Conservation (phyloP, 2,329 filamentous ascomycete species). For the Talaromyces sp. region DNA sequence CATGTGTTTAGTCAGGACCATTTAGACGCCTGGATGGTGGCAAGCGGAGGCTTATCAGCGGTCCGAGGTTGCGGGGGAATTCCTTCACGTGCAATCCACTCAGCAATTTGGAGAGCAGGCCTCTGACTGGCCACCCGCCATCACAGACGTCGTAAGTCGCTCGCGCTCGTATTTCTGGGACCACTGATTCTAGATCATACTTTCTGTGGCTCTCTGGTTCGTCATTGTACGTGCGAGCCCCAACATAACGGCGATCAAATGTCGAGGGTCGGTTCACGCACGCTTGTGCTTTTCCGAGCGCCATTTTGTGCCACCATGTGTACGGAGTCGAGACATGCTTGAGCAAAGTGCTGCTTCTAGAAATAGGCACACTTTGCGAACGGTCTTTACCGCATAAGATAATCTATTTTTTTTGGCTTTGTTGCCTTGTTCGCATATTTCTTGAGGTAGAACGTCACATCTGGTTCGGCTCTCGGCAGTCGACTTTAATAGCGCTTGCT, state of each 20-base stretch:
- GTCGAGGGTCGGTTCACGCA: neutral
- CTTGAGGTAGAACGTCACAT: neutral
- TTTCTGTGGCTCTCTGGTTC: neutral
- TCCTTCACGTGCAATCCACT: neutral
- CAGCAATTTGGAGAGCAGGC: neutral
- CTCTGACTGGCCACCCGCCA: neutral
- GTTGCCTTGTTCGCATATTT: neutral
- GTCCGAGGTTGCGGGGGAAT: neutral
- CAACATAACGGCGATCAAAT: neutral
- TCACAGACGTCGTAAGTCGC: neutral
- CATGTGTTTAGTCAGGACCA: neutral
- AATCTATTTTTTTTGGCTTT: neutral
- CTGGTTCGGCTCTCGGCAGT: constrained; percentile 3
- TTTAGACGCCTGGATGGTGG: neutral
- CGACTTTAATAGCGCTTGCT: neutral
- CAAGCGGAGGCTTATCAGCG: neutral
- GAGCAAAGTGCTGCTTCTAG: neutral
- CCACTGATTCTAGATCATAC: neutral
- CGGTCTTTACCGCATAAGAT: neutral
- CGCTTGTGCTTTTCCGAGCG: neutral
- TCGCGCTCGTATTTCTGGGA: neutral
- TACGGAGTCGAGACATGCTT: neutral
- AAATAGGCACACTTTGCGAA: neutral
- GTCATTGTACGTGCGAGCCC: neutral
- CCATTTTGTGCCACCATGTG: neutral